Percentiles rank a stretch among this genome's conserved stretches.
Conservation (phyloP, 495 filamentous ascomycete species). For the Aspergillus panamensis region DNA sequence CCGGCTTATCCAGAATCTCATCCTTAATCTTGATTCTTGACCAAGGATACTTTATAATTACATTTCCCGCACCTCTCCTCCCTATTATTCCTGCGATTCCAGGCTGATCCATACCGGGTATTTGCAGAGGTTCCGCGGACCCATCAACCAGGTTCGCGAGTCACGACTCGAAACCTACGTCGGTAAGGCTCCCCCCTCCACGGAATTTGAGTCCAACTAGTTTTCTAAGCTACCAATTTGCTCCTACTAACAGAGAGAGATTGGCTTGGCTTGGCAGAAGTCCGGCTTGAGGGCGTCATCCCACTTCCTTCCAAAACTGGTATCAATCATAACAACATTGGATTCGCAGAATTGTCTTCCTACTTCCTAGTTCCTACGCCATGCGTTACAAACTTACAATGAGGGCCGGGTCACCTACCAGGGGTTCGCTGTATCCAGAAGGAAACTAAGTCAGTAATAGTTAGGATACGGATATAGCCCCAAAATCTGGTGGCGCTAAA, state of each 20-base stretch:
- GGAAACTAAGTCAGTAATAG: conserved; percentile 9
- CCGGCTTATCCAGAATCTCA: background rate
- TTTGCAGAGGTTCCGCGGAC: conserved; percentile 21
- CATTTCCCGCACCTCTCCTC: conserved; percentile 5
- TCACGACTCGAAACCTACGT: conserved; percentile 1
- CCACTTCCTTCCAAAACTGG: background rate
- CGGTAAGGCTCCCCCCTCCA: background rate
- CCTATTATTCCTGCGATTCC: conserved; percentile 12
- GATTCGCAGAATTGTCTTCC: conserved; percentile 4
- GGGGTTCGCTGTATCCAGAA: conserved; percentile 3
- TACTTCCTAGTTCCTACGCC: conserved; percentile 4
- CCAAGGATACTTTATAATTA: conserved; percentile 4
- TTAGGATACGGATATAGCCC: conserved; percentile 10
- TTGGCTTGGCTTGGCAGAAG: background rate
- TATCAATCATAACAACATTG: background rate
- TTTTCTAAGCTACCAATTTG: conserved; percentile 11
- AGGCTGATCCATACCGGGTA: conserved; percentile 22
- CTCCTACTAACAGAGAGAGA: background rate
- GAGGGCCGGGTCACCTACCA: conserved; percentile 15
- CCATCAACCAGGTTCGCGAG: conserved; percentile 26
- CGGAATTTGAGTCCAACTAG: conserved; percentile 8
- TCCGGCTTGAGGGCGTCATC: background rate
- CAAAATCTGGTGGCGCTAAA: conserved; percentile 11
- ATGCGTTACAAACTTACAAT: background rate
- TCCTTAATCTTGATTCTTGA: background rate